Conservation (phyloP, 2,329 filamentous ascomycete species). For the Colletotrichum acutatum region DNA sequence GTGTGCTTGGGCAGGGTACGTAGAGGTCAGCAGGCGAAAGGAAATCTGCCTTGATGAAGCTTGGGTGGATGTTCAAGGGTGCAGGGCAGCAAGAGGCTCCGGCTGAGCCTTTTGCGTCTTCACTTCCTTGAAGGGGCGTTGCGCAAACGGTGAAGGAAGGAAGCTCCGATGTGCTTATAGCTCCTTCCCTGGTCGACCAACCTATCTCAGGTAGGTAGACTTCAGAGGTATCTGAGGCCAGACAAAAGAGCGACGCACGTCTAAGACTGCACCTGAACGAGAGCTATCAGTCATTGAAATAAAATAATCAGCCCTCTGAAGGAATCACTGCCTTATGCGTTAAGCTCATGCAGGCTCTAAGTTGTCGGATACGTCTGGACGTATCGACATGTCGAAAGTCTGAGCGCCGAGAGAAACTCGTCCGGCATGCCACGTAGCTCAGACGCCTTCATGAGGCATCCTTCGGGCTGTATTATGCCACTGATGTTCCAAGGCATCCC, state of each 20-base stretch:
- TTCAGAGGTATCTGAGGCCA: too few relatives aligned
- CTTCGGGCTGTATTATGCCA: neutral
- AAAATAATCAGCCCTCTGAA: neutral
- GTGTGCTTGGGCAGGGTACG: neutral
- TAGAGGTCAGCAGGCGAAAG: neutral
- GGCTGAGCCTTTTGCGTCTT: neutral
- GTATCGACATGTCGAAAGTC: neutral
- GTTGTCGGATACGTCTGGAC: neutral
- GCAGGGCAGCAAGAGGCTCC: neutral
- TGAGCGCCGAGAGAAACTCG: neutral
- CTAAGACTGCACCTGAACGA: too few relatives aligned
- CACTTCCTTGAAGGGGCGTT: neutral
- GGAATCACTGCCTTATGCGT: neutral
- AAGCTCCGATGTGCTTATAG: neutral
- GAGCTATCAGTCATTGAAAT: neutral
- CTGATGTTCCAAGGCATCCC: neutral
- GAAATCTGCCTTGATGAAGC: constrained; percentile 12
- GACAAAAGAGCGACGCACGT: too few relatives aligned
- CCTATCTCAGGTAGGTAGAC: too few relatives aligned
- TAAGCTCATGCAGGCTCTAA: neutral
- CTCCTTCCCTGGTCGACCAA: too few relatives aligned
- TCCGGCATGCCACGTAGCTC: neutral
- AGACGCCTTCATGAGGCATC: neutral
- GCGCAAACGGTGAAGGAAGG: neutral
- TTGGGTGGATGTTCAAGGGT: neutral